phyloP scores from a whole-genome alignment of 352 stramenopile genomes.

The Albugo laibachii region DNA sequence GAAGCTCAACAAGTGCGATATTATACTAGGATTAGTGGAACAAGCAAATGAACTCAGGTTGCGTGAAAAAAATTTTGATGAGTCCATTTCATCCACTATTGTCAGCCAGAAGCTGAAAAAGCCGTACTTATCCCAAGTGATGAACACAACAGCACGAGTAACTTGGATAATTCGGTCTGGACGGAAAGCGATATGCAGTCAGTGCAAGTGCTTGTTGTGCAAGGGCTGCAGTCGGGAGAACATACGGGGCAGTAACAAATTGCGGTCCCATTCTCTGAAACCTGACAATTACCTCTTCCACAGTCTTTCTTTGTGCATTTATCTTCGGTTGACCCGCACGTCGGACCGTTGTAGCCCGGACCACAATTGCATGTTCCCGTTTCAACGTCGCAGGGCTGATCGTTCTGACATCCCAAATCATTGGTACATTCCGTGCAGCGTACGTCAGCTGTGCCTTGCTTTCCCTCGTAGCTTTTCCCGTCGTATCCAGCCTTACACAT shows the following conservation, averaged over 20 bases:
- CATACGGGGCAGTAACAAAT: slow-evolving; percentile 23
- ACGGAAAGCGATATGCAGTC: slow-evolving; percentile 9
- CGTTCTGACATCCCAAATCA: slow-evolving; percentile 30
- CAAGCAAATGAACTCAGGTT: too few relatives aligned
- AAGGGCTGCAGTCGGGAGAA: slow-evolving; percentile 17
- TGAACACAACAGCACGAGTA: too few relatives aligned
- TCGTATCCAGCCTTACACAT: slow-evolving; percentile 26
- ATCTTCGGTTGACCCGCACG: slow-evolving; percentile 28
- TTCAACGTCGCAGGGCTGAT: slow-evolving; percentile 24
- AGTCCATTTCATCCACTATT: too few relatives aligned
- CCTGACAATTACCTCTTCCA: slow-evolving; percentile 19
- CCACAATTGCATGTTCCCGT: slow-evolving; percentile 31
- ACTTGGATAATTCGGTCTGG: too few relatives aligned
- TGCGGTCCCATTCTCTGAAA: slow-evolving; percentile 21
- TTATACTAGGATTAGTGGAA: too few relatives aligned
- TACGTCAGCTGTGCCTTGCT: slow-evolving; percentile 23
- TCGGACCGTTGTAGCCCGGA: slow-evolving; percentile 22
- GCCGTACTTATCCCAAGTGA: too few relatives aligned
- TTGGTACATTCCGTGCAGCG: slow-evolving; percentile 31
- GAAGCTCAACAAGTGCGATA: too few relatives aligned
- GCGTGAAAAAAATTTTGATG: too few relatives aligned
- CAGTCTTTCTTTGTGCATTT: slow-evolving; percentile 22
- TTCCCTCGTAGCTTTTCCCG: slow-evolving; percentile 18
- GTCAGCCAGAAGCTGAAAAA: too few relatives aligned
- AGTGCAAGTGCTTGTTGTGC: slow-evolving; percentile 18